Evolutionary conservation across 257 asterid species (phyloP).

Genomic region (Solanum pennellii): DNA sequence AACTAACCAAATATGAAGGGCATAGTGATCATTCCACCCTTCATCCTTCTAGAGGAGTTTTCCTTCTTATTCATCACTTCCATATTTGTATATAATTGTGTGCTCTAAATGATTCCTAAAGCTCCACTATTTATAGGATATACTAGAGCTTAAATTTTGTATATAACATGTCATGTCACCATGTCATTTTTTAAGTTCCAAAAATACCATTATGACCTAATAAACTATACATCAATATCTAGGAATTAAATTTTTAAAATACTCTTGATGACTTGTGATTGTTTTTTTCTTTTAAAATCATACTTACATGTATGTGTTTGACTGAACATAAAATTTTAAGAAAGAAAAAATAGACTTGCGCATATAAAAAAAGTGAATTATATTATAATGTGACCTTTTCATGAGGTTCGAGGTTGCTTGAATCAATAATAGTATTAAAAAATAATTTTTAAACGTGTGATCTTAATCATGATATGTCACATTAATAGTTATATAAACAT

Average conservation of each 20-base stretch:
- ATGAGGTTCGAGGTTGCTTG: background rate
- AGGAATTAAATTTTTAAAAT: background rate
- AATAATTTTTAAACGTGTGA: background rate
- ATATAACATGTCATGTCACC: background rate
- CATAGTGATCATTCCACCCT: constrained; percentile 80
- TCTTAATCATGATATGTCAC: background rate
- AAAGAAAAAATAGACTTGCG: background rate
- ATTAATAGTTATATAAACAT: background rate
- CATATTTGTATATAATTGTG: background rate
- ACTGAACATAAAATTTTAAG: background rate
- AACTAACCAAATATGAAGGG: constrained; percentile 82
- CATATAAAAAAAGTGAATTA: no score
- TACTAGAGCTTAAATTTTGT: background rate
- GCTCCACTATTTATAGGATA: constrained; percentile 32
- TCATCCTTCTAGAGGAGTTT: constrained; percentile 12
- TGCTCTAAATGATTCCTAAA: constrained; percentile 2
- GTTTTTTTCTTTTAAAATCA: background rate
- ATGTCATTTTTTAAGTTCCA: background rate
- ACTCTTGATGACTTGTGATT: background rate
- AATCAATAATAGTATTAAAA: background rate
- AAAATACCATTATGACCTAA: background rate
- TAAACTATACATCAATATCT: background rate
- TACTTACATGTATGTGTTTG: background rate
- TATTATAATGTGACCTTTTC: background rate
- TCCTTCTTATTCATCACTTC: constrained; percentile 22